Evolutionary conservation across 2,329 filamentous ascomycete species (phyloP).

Genomic region (Beauveria bassiana): DNA sequence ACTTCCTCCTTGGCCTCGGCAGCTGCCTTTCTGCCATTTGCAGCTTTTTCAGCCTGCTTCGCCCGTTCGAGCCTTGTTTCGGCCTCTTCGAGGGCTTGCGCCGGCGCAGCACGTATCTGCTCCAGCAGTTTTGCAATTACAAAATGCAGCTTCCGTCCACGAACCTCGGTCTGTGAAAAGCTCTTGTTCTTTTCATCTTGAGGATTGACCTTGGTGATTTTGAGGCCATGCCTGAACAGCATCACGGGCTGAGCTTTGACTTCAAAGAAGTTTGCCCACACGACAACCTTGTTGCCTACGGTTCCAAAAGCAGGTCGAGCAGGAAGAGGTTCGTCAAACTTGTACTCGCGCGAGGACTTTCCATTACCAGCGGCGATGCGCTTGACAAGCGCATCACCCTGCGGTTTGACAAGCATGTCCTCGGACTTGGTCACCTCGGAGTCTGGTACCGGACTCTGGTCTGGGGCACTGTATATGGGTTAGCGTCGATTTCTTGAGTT

Average conservation of each 20-base stretch:
- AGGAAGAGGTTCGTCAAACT: slow-evolving; percentile 29
- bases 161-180: slow-evolving; percentile 24
- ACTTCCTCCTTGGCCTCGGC: neutral
- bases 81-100: neutral
- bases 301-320: slow-evolving; percentile 42
- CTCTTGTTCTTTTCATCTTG: slow-evolving; percentile 12
- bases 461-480: neutral
- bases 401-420: slow-evolving; percentile 27
- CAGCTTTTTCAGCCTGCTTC: neutral
- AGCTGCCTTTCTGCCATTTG: neutral
- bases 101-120: slow-evolving; percentile 22
- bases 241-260: slow-evolving; percentile 29
- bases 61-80: neutral
- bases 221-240: slow-evolving; percentile 40
- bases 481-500: neutral
- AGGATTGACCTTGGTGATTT: slow-evolving; percentile 22
- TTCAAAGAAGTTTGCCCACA: slow-evolving; percentile 50
- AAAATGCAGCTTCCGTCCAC: slow-evolving; percentile 35
- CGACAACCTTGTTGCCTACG: slow-evolving; percentile 30
- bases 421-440: slow-evolving; percentile 26
- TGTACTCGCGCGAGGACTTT: neutral
- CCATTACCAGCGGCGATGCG: neutral
- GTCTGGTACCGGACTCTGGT: slow-evolving; percentile 19
- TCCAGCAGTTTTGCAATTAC: slow-evolving; percentile 33
- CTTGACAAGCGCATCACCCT: slow-evolving; percentile 15